phyloP scores from a whole-genome alignment of 257 asterid genomes.

The Thymus quinquecostatus region DNA sequence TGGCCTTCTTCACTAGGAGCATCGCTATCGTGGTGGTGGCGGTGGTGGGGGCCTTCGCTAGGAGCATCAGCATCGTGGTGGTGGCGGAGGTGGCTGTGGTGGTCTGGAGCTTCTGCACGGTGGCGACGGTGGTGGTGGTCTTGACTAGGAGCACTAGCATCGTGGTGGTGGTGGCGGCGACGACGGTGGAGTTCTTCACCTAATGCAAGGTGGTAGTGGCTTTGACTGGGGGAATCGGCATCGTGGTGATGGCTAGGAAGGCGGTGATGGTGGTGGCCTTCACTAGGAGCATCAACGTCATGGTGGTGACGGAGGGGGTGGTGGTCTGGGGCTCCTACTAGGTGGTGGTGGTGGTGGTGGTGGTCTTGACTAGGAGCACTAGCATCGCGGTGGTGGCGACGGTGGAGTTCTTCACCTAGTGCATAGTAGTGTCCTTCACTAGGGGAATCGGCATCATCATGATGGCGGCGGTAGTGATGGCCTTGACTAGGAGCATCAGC shows the following conservation, averaged over 20 bases:
- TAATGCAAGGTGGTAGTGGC: not conserved
- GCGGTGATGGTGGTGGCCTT: too few relatives aligned
- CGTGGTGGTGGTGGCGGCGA: too few relatives aligned
- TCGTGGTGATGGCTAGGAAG: too few relatives aligned
- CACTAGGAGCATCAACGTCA: not conserved
- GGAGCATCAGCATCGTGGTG: too few relatives aligned
- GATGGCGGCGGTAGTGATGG: not conserved
- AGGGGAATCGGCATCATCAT: too few relatives aligned
- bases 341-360: not conserved
- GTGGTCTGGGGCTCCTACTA: too few relatives aligned
- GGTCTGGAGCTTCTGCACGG: too few relatives aligned
- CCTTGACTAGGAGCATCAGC: not conserved
- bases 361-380: constrained; percentile 15
- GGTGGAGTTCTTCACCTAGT: not conserved
- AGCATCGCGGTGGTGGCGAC: not conserved
- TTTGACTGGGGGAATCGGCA: too few relatives aligned
- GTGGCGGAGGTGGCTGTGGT: too few relatives aligned
- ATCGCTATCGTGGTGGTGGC: not conserved
- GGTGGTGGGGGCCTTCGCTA: too few relatives aligned
- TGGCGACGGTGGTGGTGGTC: too few relatives aligned
- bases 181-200: not conserved
- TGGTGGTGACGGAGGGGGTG: not conserved
- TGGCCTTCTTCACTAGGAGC: constrained; percentile 7
- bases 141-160: too few relatives aligned
- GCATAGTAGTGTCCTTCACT: not conserved